Base-by-base conservation (phyloP, 768 basidiomycete species). In the Lactarius deliciosus region DNA sequence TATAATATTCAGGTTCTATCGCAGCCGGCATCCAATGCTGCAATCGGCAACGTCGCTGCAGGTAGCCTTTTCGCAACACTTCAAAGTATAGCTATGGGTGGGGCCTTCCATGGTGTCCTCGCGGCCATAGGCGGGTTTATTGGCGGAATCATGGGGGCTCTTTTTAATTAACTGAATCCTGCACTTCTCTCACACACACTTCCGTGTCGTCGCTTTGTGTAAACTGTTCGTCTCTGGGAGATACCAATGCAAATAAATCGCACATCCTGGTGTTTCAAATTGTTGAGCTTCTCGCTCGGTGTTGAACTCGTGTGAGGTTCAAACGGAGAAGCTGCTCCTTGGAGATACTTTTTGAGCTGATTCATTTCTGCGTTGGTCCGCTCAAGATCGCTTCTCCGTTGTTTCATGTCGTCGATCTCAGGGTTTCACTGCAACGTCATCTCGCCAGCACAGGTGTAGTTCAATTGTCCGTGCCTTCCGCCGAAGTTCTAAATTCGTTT, bases 11-110 rank as follows among this genome's bases (percentile, higher is more conserved):
- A 74, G 74, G 74, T 18, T 66, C 70, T 2, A 13, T 72, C 2
- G 74, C 74, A 15, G 74, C 74, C 6, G 67, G 69, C 2, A 70
- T 68, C 18, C 74, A 75, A 50, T n/a, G 65, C 74, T n/a, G 57
- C 62, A 15, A 71, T 75, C 18, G 74, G 74, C 15, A 70, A 61
- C 38, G 73, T 75, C 3, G 69, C 41, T 0, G 72, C 66, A 3
- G 74, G 74, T 6, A 70, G 69, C 3, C 7, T 64, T 1, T 75
- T 75, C 57, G 74, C 74, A 2, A 53, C 61, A 1, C 22, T 53
- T 3, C 50, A 53, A 15, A 53, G 50, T 13, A 5, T 53, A 13
- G 68, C 69, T 15, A 57, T 57, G 56, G 56, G 56, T 70, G 74
- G 56, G 64, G 64, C 53, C 47, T 5, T 25, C 11, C 3, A 9